phyloP scores from a whole-genome alignment of 345 rosid species.

The Nephelium lappaceum region DNA sequence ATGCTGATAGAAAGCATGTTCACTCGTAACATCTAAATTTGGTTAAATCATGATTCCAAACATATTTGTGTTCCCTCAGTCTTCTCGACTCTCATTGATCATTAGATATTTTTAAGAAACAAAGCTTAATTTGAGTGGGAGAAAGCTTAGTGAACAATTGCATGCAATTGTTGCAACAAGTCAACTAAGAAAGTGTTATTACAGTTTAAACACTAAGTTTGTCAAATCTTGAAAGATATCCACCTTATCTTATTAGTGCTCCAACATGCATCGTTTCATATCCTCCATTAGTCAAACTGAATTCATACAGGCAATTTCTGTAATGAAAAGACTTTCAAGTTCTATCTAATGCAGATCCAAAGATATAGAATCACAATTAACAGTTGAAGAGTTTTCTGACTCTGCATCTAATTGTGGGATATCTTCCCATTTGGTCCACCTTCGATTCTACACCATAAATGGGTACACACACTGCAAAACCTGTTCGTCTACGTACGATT shows the following conservation, averaged over 20 bases:
- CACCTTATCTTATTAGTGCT: constrained; percentile 12
- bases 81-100: background rate
- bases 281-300: background rate
- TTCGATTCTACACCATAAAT: background rate
- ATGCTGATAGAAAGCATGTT: background rate
- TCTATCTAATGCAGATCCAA: background rate
- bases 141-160: background rate
- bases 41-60: background rate
- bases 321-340: constrained; percentile 7
- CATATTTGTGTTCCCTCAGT: background rate
- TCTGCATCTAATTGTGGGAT: background rate
- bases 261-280: background rate
- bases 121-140: background rate
- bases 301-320: background rate
- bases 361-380: background rate
- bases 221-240: background rate
- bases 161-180: constrained; percentile 21
- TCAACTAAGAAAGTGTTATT: constrained; percentile 17
- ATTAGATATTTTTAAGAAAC: constrained; percentile 7
- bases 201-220: constrained; percentile 20
- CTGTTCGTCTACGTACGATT: too few species aligned
- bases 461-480: background rate
- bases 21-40: too few species aligned
- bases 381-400: background rate
- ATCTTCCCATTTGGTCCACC: background rate